phyloP scores from a whole-genome alignment of 2,329 filamentous ascomycete species.

The Aureobasidium sp. region DNA sequence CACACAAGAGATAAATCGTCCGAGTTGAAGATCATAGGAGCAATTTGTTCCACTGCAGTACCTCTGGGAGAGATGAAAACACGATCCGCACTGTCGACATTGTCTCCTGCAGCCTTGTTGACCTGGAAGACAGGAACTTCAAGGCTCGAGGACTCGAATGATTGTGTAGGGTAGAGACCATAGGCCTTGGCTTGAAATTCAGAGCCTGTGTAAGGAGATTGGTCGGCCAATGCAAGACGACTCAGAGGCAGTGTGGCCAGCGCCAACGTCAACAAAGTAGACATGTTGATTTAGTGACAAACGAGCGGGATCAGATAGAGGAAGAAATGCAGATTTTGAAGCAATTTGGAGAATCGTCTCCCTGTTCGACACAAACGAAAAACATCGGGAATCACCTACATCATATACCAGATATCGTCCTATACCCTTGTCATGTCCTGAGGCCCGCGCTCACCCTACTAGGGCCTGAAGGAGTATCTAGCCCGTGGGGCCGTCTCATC shows the following conservation, averaged over 20 bases:
- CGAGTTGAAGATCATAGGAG: conserved; percentile 27
- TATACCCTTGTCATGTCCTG: conserved; percentile 11
- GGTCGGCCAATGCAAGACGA: conserved; percentile 6
- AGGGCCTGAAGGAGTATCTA: background rate
- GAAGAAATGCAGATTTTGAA: background rate
- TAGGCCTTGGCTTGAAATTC: conserved; percentile 31
- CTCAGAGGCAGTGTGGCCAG: background rate
- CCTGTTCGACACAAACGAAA: background rate
- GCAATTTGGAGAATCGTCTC: background rate
- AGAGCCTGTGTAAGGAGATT: conserved; percentile 7
- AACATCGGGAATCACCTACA: background rate
- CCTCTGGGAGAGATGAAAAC: conserved; percentile 16
- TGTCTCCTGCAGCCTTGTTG: conserved; percentile 8
- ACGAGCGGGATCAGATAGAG: background rate
- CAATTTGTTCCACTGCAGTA: conserved; percentile 15
- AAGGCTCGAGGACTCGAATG: conserved; percentile 28
- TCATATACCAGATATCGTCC: background rate
- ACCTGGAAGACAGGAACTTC: conserved; percentile 26
- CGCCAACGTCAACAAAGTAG: background rate
- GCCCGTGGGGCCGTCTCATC: conserved; percentile 8
- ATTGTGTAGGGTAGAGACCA: conserved; percentile 30
- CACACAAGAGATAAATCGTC: conserved; percentile 26
- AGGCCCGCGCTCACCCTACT: conserved; percentile 3
- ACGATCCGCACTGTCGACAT: background rate
- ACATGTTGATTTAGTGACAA: background rate